Percentiles rank a stretch among this genome's conserved stretches.
These are phyloP conservation scores for Dactylellina drechsleri DNA, from an alignment of 2,329 filamentous ascomycete genomes.

Conservation along the genomic window DNA sequence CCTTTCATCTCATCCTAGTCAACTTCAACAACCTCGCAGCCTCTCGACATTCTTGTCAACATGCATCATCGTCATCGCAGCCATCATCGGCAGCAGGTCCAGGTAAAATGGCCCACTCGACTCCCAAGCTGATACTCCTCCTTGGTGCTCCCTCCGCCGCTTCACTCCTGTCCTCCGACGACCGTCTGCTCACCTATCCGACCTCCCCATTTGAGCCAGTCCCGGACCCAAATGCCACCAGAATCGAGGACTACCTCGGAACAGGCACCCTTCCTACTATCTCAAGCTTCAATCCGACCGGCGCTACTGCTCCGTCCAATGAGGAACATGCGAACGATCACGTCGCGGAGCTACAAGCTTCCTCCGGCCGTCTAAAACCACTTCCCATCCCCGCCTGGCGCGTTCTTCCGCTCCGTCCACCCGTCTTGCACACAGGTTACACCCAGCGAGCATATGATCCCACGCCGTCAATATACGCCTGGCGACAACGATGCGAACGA, in stretches of 20 bases:
- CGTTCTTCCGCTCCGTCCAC: conserved; percentile 21
- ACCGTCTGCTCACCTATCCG: conserved; percentile 24
- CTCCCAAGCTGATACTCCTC: conserved; percentile 23
- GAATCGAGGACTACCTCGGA: conserved; percentile 30
- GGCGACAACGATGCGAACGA: conserved; percentile 27
- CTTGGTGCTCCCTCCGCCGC: conserved; percentile 26
- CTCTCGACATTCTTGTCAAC: background rate
- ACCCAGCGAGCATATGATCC: conserved; percentile 36
- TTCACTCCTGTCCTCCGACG: conserved; percentile 18
- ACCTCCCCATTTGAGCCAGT: conserved; percentile 38
- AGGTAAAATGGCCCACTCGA: conserved; percentile 9
- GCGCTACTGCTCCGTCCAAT: background rate
- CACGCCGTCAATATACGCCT: conserved; percentile 43
- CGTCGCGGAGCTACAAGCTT: background rate
- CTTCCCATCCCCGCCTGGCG: conserved; percentile 25
- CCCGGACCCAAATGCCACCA: conserved; percentile 9
- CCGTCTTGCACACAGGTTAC: conserved; percentile 29
- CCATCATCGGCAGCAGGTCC: too few species aligned
- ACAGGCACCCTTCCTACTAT: conserved; percentile 20
- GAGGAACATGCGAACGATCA: background rate
- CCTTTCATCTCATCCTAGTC: too few species aligned
- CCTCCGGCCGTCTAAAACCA: conserved; percentile 24
- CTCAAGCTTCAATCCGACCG: conserved; percentile 26
- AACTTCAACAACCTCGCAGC: too few species aligned
- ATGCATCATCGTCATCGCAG: background rate